Percentiles rank a stretch among this genome's conserved stretches.
These are phyloP conservation scores for Exutisphaerella laricina DNA, from an alignment of 2,329 filamentous ascomycete genomes.

Conservation along the genomic window DNA sequence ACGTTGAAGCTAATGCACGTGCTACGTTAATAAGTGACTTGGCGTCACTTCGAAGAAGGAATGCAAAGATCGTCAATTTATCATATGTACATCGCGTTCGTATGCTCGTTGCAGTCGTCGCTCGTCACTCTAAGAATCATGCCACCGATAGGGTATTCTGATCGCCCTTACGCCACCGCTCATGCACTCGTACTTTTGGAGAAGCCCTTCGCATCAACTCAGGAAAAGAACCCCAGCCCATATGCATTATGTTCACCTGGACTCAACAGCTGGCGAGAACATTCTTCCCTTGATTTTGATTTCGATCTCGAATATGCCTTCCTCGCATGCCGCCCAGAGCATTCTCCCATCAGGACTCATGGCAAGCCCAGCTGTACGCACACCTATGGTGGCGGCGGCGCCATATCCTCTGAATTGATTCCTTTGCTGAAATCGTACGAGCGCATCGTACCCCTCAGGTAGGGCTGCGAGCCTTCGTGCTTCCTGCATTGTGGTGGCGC, in stretches of 20 bases:
- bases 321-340: slow-evolving; percentile 51
- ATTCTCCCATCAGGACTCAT: slow-evolving; percentile 45
- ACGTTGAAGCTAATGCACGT: no score
- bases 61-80: no score
- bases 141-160: neutral
- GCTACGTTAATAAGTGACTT: no score
- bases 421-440: slow-evolving; percentile 13
- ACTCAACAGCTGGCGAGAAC: slow-evolving; percentile 37
- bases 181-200: slow-evolving; percentile 1
- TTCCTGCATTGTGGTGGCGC: slow-evolving; percentile 11
- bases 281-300: slow-evolving; percentile 60
- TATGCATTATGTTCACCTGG: slow-evolving; percentile 11
- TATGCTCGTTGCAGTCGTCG: neutral
- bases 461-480: slow-evolving; percentile 17
- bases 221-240: neutral
- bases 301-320: slow-evolving; percentile 69
- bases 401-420: slow-evolving; percentile 14
- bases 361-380: slow-evolving; percentile 44
- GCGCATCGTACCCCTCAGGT: slow-evolving; percentile 25
- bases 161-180: neutral
- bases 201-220: no score
- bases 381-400: slow-evolving; percentile 32
- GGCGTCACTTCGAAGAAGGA: no score
- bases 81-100: no score
- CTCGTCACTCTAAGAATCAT: neutral